Base-by-base conservation (phyloP, 1,139 yeast genomes). In the Wickerhamiella pararugosa region DNA sequence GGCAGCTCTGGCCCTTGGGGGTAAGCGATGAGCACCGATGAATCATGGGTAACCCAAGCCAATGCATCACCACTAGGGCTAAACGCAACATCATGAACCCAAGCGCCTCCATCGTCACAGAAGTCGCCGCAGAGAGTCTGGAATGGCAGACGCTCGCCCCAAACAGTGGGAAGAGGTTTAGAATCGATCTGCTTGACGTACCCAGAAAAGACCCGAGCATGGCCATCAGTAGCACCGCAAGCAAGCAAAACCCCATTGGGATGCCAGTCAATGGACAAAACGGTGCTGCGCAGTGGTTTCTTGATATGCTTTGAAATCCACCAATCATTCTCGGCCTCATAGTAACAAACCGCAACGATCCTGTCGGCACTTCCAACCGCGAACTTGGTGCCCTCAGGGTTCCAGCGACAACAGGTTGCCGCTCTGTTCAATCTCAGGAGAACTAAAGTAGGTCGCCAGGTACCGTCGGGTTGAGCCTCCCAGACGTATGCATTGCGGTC, bases 361-460 rank as follows among this genome's bases (percentile, higher is more conserved):
- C 97, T 70, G 44, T 95, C 97, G 43, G 94, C 83, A 5, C 96
- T 83, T 0, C 97, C 98, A 37, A 90, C 97, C 1, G 98, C 98
- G 63, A 92, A 90, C 66, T 92, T 92, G 57, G 66, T 66, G 15
- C 96, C 97, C 51, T 74, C 75, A 26, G 97, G 95, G 5, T 94
- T 82, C 98, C 98, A 90, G 51, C 76, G 71, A 45, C 87, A 94
- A 52, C 75, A 75, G 4, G 97, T 90, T 8, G 97, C 97, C 25
- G 97, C 95, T 45, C 97, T 73, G 60, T 79, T 82, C 62, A 92
- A 86, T 61, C 98, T 75, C 58, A 92, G 71, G 46, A 92, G 69
- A 15, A 92, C 99, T 58, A 92, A 71, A 2, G 97, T 87, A 39
- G 96, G 95, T 65, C 81, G 86, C 63, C 76, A 72, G 7, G 70